A percentile compares a stretch with the other conserved stretches of the same genome.
Evolutionary conservation across 2,329 filamentous ascomycete species (phyloP).

Genomic region (Phialophora tarda): DNA sequence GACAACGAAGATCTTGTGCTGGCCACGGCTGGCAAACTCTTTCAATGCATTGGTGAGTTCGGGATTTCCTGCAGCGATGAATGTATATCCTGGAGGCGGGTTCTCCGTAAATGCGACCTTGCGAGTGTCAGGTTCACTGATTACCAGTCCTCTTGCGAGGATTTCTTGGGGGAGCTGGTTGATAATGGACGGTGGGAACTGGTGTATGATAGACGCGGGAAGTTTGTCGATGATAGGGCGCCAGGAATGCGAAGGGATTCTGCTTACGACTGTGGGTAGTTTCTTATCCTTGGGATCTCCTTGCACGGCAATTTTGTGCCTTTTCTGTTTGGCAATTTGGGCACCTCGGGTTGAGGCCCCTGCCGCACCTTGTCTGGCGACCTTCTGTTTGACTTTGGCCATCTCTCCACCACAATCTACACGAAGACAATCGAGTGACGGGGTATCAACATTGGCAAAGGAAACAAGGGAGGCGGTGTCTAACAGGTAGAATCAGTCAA

Average conservation of each 20-base stretch:
- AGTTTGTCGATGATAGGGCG: not conserved
- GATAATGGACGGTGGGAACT: slow-evolving; percentile 1
- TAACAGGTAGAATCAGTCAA: slow-evolving; percentile 21
- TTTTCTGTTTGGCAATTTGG: slow-evolving; percentile 43
- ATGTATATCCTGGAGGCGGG: slow-evolving; percentile 65
- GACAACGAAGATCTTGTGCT: slow-evolving; percentile 62
- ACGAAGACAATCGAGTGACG: slow-evolving; percentile 20
- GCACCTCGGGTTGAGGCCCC: slow-evolving; percentile 28
- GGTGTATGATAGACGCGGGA: not conserved
- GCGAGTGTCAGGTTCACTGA: slow-evolving; percentile 11
- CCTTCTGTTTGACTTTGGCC: slow-evolving; percentile 30
- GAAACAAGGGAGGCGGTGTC: slow-evolving; percentile 6
- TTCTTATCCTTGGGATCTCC: slow-evolving; percentile 66
- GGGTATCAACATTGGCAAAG: slow-evolving; percentile 23
- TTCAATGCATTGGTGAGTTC: slow-evolving; percentile 65
- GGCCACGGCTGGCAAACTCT: slow-evolving; percentile 62
- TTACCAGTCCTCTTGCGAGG: slow-evolving; percentile 26
- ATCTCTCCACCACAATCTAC: slow-evolving; percentile 29
- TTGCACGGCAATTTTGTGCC: slow-evolving; percentile 65
- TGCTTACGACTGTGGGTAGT: slow-evolving; percentile 57
- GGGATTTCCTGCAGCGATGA: slow-evolving; percentile 65
- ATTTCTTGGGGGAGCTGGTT: not conserved
- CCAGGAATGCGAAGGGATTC: not conserved
- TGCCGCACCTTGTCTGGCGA: slow-evolving; percentile 20
- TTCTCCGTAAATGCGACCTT: slow-evolving; percentile 63